These are phyloP conservation scores for Anthracocystis walkeri DNA, from an alignment of 1,284 basidiomycete genomes.

Conservation along the genomic window DNA sequence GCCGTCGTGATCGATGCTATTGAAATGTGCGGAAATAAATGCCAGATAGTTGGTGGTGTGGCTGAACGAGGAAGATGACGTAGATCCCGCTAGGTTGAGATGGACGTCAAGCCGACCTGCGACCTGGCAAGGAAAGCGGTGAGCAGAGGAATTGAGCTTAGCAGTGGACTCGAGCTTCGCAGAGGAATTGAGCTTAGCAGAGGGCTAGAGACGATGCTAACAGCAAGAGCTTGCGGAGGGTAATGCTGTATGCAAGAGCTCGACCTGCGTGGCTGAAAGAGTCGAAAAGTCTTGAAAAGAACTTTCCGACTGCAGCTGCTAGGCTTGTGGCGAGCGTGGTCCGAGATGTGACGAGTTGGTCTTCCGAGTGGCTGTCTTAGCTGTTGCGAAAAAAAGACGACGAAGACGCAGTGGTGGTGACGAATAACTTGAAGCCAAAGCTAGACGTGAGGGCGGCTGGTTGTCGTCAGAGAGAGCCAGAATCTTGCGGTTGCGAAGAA, in stretches of 20 bases:
- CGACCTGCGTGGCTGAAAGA: neutral
- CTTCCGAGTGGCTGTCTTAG: neutral
- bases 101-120: constrained; percentile 24
- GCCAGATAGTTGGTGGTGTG: neutral
- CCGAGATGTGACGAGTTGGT: neutral
- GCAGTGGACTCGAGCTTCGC: too few relatives aligned
- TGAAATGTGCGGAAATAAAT: neutral
- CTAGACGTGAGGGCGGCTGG: neutral
- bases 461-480: neutral
- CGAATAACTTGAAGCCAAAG: neutral
- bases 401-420: neutral
- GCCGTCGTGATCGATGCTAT: neutral
- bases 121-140: constrained; percentile 5
- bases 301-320: neutral
- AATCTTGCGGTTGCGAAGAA: neutral
- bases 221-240: neutral
- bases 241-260: neutral
- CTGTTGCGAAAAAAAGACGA: neutral
- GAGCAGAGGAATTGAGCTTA: neutral
- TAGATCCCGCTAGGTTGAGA: neutral
- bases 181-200: neutral
- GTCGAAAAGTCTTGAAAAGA: neutral
- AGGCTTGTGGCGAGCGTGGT: neutral
- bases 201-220: neutral
- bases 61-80: neutral